Base-by-base conservation (phyloP, 352 stramenopile genomes). In the Phytopythium litorale region DNA sequence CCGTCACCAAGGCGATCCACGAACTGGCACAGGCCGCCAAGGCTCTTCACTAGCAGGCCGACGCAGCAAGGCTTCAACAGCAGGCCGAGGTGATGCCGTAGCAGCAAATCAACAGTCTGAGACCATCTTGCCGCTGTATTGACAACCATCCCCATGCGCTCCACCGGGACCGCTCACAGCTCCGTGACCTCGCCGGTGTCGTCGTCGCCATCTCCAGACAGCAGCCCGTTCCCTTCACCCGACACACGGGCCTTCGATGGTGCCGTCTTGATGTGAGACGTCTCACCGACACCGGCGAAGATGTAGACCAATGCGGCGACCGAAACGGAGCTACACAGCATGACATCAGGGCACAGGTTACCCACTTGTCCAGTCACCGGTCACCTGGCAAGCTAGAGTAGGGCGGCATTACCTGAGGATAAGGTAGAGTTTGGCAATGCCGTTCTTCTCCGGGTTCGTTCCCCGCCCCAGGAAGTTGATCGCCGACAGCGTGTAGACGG, bases 391-490 rank as follows among this genome's bases (percentile, higher is more conserved):
- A 49, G 6, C 8, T 28, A 25, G 8, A 25, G 13, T 51, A 51
- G 4, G 45, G 11, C 18, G n/a, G 18, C 46, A 28, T 35, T 63
- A 83, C 74, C 72, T 74, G 30, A 92, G 71, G 30, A 96, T 92
- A 37, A 95, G 52, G 62, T 95, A 95, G 3, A 96, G 71, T 65
- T 92, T 91, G 28, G 83, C 88, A 38, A 96, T 91, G 19, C 88
- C 87, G 35, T 91, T 83, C 59, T 93, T 95, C 71, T 92, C 78
- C 5, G 79, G 76, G 63, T 84, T 81, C 1, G 58, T 57, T 23
- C 86, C 84, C 5, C 70, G 68, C 5, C 87, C 87, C 23, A 95
- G 69, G 59, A 77, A 85, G 43, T 65, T 81, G 68, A 96, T 96
- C 12, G 86, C 81, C 33, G 81, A 91, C 23, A 93, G 68, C 33